Percentiles rank a stretch among this genome's conserved stretches.
These are phyloP conservation scores for Castanospermum australe DNA, from an alignment of 306 rosid genomes.

Conservation along the genomic window DNA sequence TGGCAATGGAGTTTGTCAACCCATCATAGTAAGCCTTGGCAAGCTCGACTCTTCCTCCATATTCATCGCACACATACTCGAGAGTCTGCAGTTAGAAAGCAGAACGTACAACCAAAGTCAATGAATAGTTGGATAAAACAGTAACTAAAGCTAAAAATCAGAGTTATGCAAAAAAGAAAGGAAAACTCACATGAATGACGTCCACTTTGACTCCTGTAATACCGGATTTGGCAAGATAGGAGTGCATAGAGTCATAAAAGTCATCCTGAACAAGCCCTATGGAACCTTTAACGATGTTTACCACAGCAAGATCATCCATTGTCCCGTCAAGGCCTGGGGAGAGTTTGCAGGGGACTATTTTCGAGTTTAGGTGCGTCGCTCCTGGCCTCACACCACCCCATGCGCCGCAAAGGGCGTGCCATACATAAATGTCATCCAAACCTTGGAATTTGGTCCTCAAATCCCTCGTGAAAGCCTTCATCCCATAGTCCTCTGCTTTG, in stretches of 20 bases:
- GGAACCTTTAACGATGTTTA: constrained; percentile 62
- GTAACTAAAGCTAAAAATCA: neutral
- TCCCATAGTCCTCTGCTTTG: constrained; percentile 37
- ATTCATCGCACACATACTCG: constrained; percentile 67
- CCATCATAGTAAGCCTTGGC: constrained; percentile 78
- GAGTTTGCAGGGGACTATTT: constrained; percentile 55
- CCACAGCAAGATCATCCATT: constrained; percentile 79
- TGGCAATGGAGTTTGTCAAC: constrained; percentile 53
- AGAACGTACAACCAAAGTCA: neutral
- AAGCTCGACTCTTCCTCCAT: constrained; percentile 84
- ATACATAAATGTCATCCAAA: constrained; percentile 76
- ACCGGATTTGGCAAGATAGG: constrained; percentile 68
- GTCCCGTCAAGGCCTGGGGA: constrained; percentile 78
- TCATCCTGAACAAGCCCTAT: constrained; percentile 69
- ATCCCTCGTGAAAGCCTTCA: constrained; percentile 79
- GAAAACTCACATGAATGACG: constrained; percentile 68
- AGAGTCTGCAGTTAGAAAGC: constrained; percentile 41
- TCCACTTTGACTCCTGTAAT: constrained; percentile 86
- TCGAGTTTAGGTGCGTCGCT: constrained; percentile 56
- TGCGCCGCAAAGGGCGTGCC: constrained; percentile 91
- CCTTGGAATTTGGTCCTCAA: constrained; percentile 67
- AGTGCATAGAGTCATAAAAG: constrained; percentile 80
- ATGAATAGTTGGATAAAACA: neutral
- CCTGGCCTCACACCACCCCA: constrained; percentile 96
- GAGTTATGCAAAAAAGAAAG: neutral